Percentiles rank a stretch among this genome's conserved stretches.
Conservation (phyloP, 495 filamentous ascomycete genomes). For the Xylaria acuta region DNA sequence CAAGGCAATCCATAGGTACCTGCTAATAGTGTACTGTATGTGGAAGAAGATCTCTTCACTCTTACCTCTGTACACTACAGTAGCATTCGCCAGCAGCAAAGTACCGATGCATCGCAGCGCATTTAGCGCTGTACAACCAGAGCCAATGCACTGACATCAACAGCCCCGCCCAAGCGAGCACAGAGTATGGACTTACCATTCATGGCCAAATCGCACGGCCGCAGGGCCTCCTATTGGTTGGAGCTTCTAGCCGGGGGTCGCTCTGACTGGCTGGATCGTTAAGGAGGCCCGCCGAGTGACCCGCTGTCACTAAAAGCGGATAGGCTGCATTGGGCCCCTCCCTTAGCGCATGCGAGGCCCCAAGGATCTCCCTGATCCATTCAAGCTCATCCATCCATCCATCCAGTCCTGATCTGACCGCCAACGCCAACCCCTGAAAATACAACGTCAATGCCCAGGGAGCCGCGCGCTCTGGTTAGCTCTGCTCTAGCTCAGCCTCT, state of each 20-base stretch:
- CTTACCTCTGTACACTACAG: too few relatives aligned
- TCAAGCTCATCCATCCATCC: constrained; percentile 10
- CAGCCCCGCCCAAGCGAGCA: constrained; percentile 9
- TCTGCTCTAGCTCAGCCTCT: constrained; percentile 16
- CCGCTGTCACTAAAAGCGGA: constrained; percentile 4
- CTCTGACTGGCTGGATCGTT: not conserved
- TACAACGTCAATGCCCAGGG: constrained; percentile 15
- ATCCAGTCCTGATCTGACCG: constrained; percentile 16
- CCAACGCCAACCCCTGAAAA: constrained; percentile 16
- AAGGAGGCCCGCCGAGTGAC: not conserved
- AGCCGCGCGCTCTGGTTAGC: constrained; percentile 21
- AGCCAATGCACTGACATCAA: not conserved
- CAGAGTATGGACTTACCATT: constrained; percentile 9
- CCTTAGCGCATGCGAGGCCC: not conserved
- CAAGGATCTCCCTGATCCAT: not conserved
- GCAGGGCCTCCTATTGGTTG: constrained; percentile 6
- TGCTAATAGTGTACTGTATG: too few relatives aligned
- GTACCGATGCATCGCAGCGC: not conserved
- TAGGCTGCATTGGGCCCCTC: constrained; percentile 7
- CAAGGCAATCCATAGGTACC: not conserved
- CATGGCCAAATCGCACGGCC: not conserved
- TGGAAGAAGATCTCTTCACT: not conserved
- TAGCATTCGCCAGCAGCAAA: constrained; percentile 9
- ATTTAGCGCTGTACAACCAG: constrained; percentile 10
- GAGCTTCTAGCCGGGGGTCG: not conserved